phyloP scores from a whole-genome alignment of 225 moss, liverwort and hornwort genomes.

The Physcomitrium patens region DNA sequence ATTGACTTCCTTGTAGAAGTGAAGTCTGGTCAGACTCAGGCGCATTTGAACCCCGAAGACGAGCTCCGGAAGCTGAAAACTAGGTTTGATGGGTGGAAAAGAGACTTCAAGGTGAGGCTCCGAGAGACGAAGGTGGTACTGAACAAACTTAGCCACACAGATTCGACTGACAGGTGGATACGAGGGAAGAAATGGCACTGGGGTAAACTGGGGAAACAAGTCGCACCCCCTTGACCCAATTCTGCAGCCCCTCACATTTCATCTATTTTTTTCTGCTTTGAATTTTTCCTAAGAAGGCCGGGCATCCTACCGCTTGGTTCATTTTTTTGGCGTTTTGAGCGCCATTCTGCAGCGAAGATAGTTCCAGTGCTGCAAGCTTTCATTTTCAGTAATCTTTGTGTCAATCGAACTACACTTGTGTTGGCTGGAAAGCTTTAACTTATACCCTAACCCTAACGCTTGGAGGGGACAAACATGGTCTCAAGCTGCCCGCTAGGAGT shows the following conservation, averaged over 20 bases:
- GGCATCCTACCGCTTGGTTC: constrained; percentile 26
- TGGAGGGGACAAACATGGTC: constrained; percentile 3
- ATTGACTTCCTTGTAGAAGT: constrained; percentile 98
- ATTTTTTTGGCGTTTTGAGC: constrained; percentile 36
- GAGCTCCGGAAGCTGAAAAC: constrained; percentile 92
- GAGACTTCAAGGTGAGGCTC: constrained; percentile 91
- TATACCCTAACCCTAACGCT: not conserved
- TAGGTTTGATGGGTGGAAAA: constrained; percentile 96
- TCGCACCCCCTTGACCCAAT: constrained; percentile 31
- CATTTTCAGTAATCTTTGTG: constrained; percentile 23
- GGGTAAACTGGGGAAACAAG: constrained; percentile 97
- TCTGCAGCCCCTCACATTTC: not conserved
- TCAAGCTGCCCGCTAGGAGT: constrained; percentile 21
- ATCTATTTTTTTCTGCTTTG: not conserved
- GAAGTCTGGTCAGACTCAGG: constrained; percentile 92
- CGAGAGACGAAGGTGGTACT: constrained; percentile 92
- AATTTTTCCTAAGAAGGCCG: constrained; percentile 7
- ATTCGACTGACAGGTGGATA: constrained; percentile 27
- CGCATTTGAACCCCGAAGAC: constrained; percentile 92
- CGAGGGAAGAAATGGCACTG: constrained; percentile 59
- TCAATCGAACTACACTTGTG: not conserved
- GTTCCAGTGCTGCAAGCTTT: constrained; percentile 14
- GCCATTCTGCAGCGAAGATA: constrained; percentile 24
- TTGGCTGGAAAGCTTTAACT: not conserved
- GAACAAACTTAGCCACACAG: constrained; percentile 65